phyloP scores from a whole-genome alignment of 148 eudicot species.

The Rhododendron griersonianum region DNA sequence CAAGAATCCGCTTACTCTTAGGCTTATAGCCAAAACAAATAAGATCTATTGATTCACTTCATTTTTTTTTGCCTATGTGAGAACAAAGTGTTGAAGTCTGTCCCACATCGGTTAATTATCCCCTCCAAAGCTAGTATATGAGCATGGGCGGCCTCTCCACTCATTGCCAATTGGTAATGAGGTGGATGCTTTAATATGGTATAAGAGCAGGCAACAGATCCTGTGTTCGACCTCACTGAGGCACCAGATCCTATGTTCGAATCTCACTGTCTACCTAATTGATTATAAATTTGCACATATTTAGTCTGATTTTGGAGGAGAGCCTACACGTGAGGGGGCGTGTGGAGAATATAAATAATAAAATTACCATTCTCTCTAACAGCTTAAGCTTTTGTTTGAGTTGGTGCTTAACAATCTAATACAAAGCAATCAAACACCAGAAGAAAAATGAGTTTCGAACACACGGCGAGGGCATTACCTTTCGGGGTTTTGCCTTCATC shows the following conservation, averaged over 20 bases:
- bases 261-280: no score
- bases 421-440: background rate
- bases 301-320: background rate
- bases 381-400: background rate
- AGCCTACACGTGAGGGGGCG: background rate
- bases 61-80: background rate
- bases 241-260: no score
- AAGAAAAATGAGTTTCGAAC: background rate
- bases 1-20: background rate
- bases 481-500: conserved; percentile 97
- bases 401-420: no score
- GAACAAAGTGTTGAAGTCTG: background rate
- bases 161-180: background rate
- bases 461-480: conserved; percentile 39
- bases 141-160: background rate
- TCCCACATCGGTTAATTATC: no score
- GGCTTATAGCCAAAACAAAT: background rate
- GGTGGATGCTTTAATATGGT: no score
- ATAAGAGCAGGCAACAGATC: no score
- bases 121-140: background rate
- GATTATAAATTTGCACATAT: no score
- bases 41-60: background rate
- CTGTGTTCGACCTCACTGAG: no score
- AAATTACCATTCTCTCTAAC: background rate
- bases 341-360: background rate